Conservation (phyloP, 1,284 basidiomycete species). For the Fistulinella staudtii region DNA sequence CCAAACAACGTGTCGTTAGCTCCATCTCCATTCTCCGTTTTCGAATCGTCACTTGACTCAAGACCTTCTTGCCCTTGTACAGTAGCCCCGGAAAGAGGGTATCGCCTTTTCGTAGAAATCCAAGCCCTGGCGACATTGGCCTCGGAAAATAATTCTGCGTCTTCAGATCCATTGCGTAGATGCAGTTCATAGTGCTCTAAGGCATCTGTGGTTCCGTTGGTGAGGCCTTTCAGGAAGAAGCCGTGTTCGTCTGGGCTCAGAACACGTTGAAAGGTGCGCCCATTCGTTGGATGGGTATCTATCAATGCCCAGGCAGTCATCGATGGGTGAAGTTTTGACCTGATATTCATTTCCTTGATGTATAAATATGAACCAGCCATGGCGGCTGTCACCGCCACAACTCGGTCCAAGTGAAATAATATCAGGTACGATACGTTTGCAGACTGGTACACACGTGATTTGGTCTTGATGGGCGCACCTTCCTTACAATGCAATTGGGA, state of each 20-base stretch:
- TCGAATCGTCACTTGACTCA: background rate
- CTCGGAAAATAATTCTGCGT: conserved; percentile 14
- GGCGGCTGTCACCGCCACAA: too few species aligned
- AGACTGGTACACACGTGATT: too few species aligned
- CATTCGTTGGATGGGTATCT: conserved; percentile 4
- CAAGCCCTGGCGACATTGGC: conserved; percentile 15
- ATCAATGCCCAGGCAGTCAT: conserved; percentile 14
- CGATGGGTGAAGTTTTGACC: too few species aligned
- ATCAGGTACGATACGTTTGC: too few species aligned
- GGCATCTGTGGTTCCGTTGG: conserved; percentile 19
- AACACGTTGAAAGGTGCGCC: conserved; percentile 18
- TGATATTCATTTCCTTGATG: too few species aligned
- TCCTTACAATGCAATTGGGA: too few species aligned
- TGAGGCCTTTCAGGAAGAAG: conserved; percentile 12
- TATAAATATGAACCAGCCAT: too few species aligned
- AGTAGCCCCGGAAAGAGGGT: conserved; percentile 17
- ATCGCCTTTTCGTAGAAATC: conserved; percentile 20
- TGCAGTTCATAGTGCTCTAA: conserved; percentile 10
- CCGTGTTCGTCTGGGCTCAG: conserved; percentile 9
- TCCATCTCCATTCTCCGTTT: too few species aligned
- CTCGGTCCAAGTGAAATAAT: too few species aligned
- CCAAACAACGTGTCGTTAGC: too few species aligned
- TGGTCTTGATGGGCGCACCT: too few species aligned
- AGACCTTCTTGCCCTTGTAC: conserved; percentile 16
- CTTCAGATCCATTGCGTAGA: conserved; percentile 4